phyloP scores from a whole-genome alignment of 2,329 filamentous ascomycete species.

The Hypoxylon sp. region DNA sequence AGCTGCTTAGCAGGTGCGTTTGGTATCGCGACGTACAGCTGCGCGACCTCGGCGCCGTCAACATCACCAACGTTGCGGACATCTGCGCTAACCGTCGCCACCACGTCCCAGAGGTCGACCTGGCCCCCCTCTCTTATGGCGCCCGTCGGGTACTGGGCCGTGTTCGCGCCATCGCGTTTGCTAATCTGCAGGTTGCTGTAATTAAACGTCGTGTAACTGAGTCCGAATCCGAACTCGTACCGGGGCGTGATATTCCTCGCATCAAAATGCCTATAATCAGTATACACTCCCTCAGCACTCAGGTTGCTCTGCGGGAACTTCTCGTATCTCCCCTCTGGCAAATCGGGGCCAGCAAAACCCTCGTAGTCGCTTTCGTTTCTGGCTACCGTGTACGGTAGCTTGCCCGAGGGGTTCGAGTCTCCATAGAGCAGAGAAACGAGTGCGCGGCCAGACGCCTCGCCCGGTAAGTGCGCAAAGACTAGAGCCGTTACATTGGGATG shows the following conservation, averaged over 20 bases:
- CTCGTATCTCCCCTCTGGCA: slow-evolving; percentile 63
- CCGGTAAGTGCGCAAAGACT: slow-evolving; percentile 73
- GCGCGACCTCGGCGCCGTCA: slow-evolving; percentile 61
- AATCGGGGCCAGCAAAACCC: slow-evolving; percentile 55
- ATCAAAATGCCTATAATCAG: slow-evolving; percentile 69
- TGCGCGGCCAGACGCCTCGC: slow-evolving; percentile 71
- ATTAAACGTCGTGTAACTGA: slow-evolving; percentile 67
- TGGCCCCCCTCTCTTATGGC: slow-evolving; percentile 59
- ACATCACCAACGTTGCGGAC: slow-evolving; percentile 59
- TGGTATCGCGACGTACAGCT: slow-evolving; percentile 63
- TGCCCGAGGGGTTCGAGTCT: slow-evolving; percentile 66
- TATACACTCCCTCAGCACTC: slow-evolving; percentile 60
- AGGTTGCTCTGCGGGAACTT: slow-evolving; percentile 66
- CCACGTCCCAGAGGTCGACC: slow-evolving; percentile 61
- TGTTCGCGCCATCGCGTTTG: slow-evolving; percentile 47
- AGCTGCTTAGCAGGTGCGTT: slow-evolving; percentile 67
- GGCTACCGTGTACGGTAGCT: slow-evolving; percentile 72
- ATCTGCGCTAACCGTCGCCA: slow-evolving; percentile 56
- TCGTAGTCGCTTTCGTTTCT: slow-evolving; percentile 68
- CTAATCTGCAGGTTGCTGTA: slow-evolving; percentile 59
- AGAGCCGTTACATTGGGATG: slow-evolving; percentile 74
- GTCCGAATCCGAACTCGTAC: slow-evolving; percentile 68
- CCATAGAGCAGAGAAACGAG: slow-evolving; percentile 70
- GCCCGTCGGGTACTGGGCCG: slow-evolving; percentile 55
- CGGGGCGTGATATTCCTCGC: slow-evolving; percentile 61